Evolutionary conservation across 2,329 filamentous ascomycete species (phyloP).

Genomic region (Xylariaceae sp.): DNA sequence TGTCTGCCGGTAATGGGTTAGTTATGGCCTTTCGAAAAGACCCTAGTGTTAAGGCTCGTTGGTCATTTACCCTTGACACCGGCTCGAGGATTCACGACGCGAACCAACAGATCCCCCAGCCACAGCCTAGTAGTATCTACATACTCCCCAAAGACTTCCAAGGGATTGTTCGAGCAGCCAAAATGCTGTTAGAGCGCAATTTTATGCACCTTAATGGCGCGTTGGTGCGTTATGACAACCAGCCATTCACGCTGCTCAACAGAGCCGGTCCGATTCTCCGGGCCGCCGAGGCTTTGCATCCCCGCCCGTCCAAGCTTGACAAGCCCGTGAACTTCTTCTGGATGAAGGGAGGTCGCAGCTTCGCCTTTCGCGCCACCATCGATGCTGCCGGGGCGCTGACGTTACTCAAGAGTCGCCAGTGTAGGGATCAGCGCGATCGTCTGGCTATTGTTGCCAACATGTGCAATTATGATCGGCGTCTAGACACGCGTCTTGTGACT

Average conservation of each 20-base stretch:
- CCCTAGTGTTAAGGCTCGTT: no score
- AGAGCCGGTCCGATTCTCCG: neutral
- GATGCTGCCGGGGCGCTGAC: slow-evolving; percentile 4
- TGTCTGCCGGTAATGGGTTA: slow-evolving; percentile 3
- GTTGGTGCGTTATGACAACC: neutral
- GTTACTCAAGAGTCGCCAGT: slow-evolving; percentile 2
- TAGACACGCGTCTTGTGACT: slow-evolving; percentile 3
- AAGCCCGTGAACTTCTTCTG: neutral
- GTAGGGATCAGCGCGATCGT: slow-evolving; percentile 3
- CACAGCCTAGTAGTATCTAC: slow-evolving; percentile 1
- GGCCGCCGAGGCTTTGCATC: neutral
- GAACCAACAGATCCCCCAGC: no score
- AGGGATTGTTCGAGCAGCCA: neutral
- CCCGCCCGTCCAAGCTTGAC: neutral
- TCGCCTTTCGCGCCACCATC: slow-evolving; percentile 1
- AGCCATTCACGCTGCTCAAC: neutral
- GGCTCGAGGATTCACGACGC: no score
- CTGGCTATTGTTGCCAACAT: slow-evolving; percentile 10
- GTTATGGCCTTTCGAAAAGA: slow-evolving; percentile 2
- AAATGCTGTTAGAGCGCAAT: neutral
- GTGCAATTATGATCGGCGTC: slow-evolving; percentile 6
- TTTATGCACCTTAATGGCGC: neutral
- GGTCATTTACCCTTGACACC: no score
- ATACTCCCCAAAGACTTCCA: neutral
- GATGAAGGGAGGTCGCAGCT: neutral